phyloP scores from a whole-genome alignment of 805 yeast species.

The Kodamaea hsintzibuensis region DNA sequence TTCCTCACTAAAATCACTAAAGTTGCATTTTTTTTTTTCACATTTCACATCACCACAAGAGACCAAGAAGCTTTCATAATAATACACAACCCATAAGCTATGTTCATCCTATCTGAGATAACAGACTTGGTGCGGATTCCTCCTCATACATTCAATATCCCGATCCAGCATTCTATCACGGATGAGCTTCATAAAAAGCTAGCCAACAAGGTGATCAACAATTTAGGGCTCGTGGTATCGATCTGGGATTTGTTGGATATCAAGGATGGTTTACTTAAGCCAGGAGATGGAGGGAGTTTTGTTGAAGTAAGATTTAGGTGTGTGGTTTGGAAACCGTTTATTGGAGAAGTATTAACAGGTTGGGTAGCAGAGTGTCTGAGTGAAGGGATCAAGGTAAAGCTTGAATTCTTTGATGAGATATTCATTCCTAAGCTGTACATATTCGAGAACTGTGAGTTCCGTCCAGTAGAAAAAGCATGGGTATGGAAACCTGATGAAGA shows the following conservation, averaged over 20 bases:
- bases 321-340: conserved; percentile 88
- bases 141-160: conserved; percentile 77
- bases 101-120: conserved; percentile 84
- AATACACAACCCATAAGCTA: conserved; percentile 22
- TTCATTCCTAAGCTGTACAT: conserved; percentile 81
- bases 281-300: conserved; percentile 92
- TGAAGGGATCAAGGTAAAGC: conserved; percentile 81
- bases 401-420: conserved; percentile 90
- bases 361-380: conserved; percentile 87
- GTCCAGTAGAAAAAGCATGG: conserved; percentile 88
- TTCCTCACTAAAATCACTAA: not conserved
- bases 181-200: conserved; percentile 83
- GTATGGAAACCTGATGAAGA: conserved; percentile 84
- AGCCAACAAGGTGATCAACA: conserved; percentile 80
- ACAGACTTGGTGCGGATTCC: conserved; percentile 86
- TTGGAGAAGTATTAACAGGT: conserved; percentile 90
- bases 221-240: conserved; percentile 80
- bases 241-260: conserved; percentile 81
- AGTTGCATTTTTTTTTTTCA: not conserved
- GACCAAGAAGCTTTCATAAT: not conserved
- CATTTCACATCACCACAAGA: not conserved
- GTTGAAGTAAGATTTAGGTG: conserved; percentile 74
- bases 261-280: conserved; percentile 85
- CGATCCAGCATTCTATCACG: conserved; percentile 69
- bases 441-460: conserved; percentile 73